phyloP scores from a whole-genome alignment of 768 basidiomycete species.

The Trametes maxima region DNA sequence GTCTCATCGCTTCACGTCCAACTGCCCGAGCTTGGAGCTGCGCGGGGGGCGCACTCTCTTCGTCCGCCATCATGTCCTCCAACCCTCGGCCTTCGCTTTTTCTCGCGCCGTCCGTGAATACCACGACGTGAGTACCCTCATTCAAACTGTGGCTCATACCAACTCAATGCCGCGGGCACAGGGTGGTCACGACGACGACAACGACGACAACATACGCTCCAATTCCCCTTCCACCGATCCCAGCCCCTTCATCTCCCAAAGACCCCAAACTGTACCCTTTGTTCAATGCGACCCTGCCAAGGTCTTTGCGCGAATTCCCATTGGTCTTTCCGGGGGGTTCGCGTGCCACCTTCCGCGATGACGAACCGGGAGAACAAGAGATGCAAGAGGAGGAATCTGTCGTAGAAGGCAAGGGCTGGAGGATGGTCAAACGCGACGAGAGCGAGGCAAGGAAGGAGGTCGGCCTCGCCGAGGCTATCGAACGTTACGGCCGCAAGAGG shows the following conservation, averaged over 20 bases:
- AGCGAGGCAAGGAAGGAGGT: slow-evolving; percentile 53
- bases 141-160: background rate
- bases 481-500: slow-evolving; percentile 72
- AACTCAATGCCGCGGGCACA: slow-evolving; percentile 34
- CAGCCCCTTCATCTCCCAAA: slow-evolving; percentile 68
- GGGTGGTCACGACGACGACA: slow-evolving; percentile 89
- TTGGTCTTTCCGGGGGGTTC: slow-evolving; percentile 81
- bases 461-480: slow-evolving; percentile 77
- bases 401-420: slow-evolving; percentile 71
- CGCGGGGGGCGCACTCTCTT: slow-evolving; percentile 28
- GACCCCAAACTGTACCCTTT: slow-evolving; percentile 83
- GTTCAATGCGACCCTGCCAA: slow-evolving; percentile 71
- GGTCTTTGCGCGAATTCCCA: slow-evolving; percentile 72
- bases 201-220: slow-evolving; percentile 90
- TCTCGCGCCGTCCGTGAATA: slow-evolving; percentile 81
- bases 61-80: slow-evolving; percentile 55
- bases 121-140: slow-evolving; percentile 66
- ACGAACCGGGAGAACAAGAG: slow-evolving; percentile 60
- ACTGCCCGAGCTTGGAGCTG: slow-evolving; percentile 22
- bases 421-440: slow-evolving; percentile 71
- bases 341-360: slow-evolving; percentile 79
- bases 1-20: slow-evolving; percentile 23
- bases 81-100: slow-evolving; percentile 66
- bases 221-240: slow-evolving; percentile 77
- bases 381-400: slow-evolving; percentile 74